Evolutionary conservation across 2,329 filamentous ascomycete species (phyloP), one percentile per base, ranked within the genome.

Genomic region (Didymella sp.): DNA sequence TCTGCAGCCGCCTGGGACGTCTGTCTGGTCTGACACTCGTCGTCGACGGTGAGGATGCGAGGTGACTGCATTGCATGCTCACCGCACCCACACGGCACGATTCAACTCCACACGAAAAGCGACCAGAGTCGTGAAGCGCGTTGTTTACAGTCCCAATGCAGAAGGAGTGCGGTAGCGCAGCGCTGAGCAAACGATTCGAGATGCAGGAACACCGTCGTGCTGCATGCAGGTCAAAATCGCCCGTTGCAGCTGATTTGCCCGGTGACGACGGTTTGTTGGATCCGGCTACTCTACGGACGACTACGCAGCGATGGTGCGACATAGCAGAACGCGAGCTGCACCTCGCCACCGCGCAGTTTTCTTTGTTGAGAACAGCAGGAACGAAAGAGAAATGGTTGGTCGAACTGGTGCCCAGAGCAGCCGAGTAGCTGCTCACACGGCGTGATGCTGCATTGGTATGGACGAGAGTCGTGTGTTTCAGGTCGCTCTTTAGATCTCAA

Each of bases 231-330:
- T 49, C 44, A 42, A 22, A 31, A 59, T 48, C 58, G 51, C 57
- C 63, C 66, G 65, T 59, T 64, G 63, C 61, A 64, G 56, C 63
- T 73, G 69, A 73, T 73, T 74, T 64, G 73, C 63, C 62, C 66
- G 62, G 60, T 60, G 63, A 63, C 62, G 57, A 62, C 62, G 54
- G 42, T 60, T 27, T 38, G 49, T 62, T 59, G 58, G 59, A 48
- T 55, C 60, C 58, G 63, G 43, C 60, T 47, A 51, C 56, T 67
- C 56, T 63, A 60, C 49, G 28, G 57, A 66, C 58, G 64, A 59
- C 61, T 55, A 62, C 62, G 45, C 60, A 56, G 51, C 59, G 22
- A 73, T 75, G 73, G 73, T 75, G 73, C 70, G 71, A 75, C 73
- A 64, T 41, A 51, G 54, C 61, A 61, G 63, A 60, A 61, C 64